phyloP scores from a whole-genome alignment of 2,329 filamentous ascomycete species.

The Pestalotiopsis fici region DNA sequence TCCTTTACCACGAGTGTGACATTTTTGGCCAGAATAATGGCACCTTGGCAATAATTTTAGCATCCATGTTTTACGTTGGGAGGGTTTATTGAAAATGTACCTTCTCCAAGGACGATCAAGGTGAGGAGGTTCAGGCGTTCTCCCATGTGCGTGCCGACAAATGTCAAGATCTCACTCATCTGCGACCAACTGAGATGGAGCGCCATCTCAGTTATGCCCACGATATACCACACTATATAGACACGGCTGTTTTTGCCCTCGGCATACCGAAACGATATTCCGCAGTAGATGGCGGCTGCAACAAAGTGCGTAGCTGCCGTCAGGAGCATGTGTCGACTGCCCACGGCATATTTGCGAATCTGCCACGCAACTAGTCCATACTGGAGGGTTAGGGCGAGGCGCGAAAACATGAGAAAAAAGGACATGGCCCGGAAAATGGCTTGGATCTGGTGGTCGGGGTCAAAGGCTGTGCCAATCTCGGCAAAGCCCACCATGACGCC shows the following conservation, averaged over 20 bases:
- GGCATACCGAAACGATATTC: constrained; percentile 39
- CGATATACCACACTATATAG: constrained; percentile 50
- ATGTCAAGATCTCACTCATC: constrained; percentile 56
- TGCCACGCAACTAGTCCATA: constrained; percentile 51
- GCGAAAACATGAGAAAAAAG: constrained; percentile 51
- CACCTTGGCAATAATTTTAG: background rate
- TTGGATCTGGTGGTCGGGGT: constrained; percentile 36
- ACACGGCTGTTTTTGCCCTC: constrained; percentile 31
- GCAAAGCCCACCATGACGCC: constrained; percentile 67
- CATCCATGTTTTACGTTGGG: background rate
- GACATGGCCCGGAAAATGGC: constrained; percentile 42
- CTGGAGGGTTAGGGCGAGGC: constrained; percentile 53
- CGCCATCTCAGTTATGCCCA: constrained; percentile 56
- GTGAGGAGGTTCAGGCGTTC: constrained; percentile 65
- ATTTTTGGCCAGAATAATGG: constrained; percentile 52
- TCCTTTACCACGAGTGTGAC: constrained; percentile 52
- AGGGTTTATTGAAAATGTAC: background rate
- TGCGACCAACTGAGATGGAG: constrained; percentile 54
- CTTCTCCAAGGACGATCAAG: constrained; percentile 43
- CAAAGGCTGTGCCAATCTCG: constrained; percentile 54
- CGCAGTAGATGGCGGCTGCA: constrained; percentile 40
- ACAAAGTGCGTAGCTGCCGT: constrained; percentile 36
- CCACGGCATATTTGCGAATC: constrained; percentile 38
- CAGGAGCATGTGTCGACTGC: constrained; percentile 33
- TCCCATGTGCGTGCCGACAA: constrained; percentile 63